A percentile compares a stretch with the other conserved stretches of the same genome.
phyloP scores from a whole-genome alignment of 2,329 filamentous ascomycete genomes.

The Zarea fungicola region DNA sequence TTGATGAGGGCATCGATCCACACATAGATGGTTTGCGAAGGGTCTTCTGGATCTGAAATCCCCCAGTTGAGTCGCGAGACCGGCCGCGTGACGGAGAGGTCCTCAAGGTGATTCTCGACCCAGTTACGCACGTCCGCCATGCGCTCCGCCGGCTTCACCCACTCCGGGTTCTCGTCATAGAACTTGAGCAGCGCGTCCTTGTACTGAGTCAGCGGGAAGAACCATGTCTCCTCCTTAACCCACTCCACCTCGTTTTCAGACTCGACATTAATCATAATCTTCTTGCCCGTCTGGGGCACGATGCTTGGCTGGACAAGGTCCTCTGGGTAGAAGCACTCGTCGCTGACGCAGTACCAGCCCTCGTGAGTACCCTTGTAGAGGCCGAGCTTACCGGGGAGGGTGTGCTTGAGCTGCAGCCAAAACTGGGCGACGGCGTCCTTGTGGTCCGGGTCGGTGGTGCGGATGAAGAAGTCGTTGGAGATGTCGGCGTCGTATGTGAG shows the following conservation, averaged over 20 bases:
- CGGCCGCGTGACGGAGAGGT: conserved; percentile 86
- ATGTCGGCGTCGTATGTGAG: conserved; percentile 67
- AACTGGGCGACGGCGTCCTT: conserved; percentile 81
- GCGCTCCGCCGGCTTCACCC: conserved; percentile 66
- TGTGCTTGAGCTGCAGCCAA: conserved; percentile 68
- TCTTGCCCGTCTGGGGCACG: conserved; percentile 75
- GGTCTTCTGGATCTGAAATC: conserved; percentile 79
- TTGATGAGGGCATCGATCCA: conserved; percentile 97
- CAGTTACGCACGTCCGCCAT: conserved; percentile 75
- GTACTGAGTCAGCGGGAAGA: conserved; percentile 84
- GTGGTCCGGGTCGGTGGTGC: conserved; percentile 82
- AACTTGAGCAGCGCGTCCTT: conserved; percentile 72
- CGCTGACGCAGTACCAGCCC: conserved; percentile 95
- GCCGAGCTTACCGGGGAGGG: conserved; percentile 54
- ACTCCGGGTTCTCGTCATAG: conserved; percentile 71
- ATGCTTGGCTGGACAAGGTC: conserved; percentile 67
- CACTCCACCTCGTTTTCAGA: conserved; percentile 92
- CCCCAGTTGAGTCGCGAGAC: conserved; percentile 77
- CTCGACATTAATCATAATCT: conserved; percentile 77
- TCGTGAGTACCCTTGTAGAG: conserved; percentile 84
- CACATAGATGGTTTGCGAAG: conserved; percentile 88
- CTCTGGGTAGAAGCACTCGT: conserved; percentile 92
- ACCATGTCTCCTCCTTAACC: conserved; percentile 90
- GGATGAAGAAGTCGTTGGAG: conserved; percentile 79
- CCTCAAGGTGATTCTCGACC: conserved; percentile 72